phyloP scores from a whole-genome alignment of 2,329 filamentous ascomycete species.

The Cladosporium sp. region DNA sequence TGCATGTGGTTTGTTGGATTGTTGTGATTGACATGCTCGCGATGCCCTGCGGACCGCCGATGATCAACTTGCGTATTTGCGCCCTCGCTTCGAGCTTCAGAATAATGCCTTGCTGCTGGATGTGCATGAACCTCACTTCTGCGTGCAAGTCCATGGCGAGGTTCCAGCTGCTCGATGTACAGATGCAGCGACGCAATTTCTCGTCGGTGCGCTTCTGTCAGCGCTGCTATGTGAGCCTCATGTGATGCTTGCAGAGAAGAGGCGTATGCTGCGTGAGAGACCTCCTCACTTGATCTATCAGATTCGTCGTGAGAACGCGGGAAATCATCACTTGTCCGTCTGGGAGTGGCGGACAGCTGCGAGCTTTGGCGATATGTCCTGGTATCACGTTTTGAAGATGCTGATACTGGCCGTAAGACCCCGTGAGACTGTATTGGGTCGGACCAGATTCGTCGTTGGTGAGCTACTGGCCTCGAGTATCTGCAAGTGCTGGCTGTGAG shows the following conservation, averaged over 20 bases:
- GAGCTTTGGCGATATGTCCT: background rate
- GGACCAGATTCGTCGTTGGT: background rate
- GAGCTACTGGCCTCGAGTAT: background rate
- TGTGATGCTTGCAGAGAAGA: conserved; percentile 39
- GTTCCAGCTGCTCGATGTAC: conserved; percentile 42
- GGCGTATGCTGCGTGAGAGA: conserved; percentile 34
- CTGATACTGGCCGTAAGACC: background rate
- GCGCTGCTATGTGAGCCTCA: conserved; percentile 40
- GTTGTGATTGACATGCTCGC: background rate
- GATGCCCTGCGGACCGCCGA: background rate
- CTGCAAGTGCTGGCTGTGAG: background rate
- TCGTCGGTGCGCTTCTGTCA: conserved; percentile 41
- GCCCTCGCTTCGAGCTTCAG: background rate
- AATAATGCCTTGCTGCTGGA: background rate
- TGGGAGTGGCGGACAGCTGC: background rate
- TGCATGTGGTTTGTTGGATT: background rate
- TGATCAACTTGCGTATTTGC: background rate
- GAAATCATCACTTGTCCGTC: background rate
- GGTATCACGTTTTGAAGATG: background rate
- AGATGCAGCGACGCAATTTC: conserved; percentile 42
- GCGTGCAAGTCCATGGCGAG: conserved; percentile 6
- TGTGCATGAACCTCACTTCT: background rate
- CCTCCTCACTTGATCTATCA: background rate
- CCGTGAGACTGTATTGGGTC: background rate
- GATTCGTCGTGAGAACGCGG: background rate